Percentiles rank a stretch among this genome's conserved stretches.
These are phyloP conservation scores for Akanthomyces lecanii DNA, from an alignment of 2,329 filamentous ascomycete species.

Conservation along the genomic window DNA sequence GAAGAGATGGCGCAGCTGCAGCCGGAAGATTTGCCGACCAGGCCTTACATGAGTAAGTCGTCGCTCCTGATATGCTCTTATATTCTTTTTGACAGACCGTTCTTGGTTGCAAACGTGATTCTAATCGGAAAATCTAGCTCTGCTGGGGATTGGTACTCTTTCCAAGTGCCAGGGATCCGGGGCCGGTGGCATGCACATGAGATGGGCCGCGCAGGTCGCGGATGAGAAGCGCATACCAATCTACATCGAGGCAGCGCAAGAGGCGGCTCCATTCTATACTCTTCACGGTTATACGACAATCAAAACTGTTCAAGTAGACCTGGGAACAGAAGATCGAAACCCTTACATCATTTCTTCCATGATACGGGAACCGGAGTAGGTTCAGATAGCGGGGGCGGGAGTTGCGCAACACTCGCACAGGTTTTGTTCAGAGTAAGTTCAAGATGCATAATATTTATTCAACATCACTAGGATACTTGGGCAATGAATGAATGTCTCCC, in stretches of 20 bases:
- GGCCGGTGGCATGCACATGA: neutral
- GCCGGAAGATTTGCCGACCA: neutral
- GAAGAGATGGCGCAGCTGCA: neutral
- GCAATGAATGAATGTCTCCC: neutral
- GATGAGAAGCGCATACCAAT: neutral
- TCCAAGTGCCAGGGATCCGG: neutral
- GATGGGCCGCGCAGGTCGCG: neutral
- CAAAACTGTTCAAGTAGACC: neutral
- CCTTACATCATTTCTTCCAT: neutral
- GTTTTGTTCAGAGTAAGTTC: neutral
- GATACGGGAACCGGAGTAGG: neutral
- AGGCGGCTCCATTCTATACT: neutral
- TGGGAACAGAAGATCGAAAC: neutral
- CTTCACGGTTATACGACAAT: neutral
- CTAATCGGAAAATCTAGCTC: neutral
- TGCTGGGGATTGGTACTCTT: neutral
- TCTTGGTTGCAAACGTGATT: no score
- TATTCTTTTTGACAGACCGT: no score
- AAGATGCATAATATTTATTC: neutral
- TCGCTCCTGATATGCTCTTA: no score
- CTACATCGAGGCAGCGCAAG: neutral
- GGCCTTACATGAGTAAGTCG: neutral
- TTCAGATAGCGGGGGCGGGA: neutral
- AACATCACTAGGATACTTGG: neutral
- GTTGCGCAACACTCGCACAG: neutral